Base-by-base conservation (phyloP, 768 basidiomycete genomes). In the Lactifluus subvellereus region DNA sequence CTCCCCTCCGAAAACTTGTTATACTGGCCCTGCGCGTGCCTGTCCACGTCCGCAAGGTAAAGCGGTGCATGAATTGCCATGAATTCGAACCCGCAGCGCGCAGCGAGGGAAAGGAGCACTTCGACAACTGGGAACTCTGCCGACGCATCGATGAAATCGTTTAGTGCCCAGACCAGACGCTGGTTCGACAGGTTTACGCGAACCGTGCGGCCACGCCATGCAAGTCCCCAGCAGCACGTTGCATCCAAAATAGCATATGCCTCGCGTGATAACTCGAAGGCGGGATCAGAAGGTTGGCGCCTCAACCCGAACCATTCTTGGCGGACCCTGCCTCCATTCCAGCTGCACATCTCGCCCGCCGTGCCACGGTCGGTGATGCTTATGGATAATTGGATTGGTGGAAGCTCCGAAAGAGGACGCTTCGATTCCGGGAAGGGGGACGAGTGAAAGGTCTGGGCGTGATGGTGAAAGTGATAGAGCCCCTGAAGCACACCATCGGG, bases 231-330 rank as follows among this genome's bases (percentile, higher is more conserved):
- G 50, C 66, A 67, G 43, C 54, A 59, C 20, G 66, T 58, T 40
- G 66, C 66, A 47, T 67, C 63, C 33, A 67, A 45, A 43, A 65
- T 20, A 3, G 66, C 63, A 60, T 67, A 61, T n/a, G 55, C 57
- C 57, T 61, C 63, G 35, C 66, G 66, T 37, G 49, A 50, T 6
- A 52, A 51, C 16, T 33, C 60, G 53, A 57, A 55, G 10, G 59
- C 57, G 42, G 50, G 49, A 49, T 47, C 54, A 20, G 62, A 53
- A 8, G 52, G 49, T n/a, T 37, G 60, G n/a, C 49, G 66, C 10
- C n/a, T 59, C 27, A 60, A 40, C 27, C 57, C 57, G 47, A 64
- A 66, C 40, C 47, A 55, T 55, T 57, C 58, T 16, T 57, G 38
- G 18, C 18, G 13, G 32, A 52, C 54, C 22, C 27, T 16, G 55